Base-by-base conservation (phyloP, 208 protist genomes). In the Leishmania mexicana region DNA sequence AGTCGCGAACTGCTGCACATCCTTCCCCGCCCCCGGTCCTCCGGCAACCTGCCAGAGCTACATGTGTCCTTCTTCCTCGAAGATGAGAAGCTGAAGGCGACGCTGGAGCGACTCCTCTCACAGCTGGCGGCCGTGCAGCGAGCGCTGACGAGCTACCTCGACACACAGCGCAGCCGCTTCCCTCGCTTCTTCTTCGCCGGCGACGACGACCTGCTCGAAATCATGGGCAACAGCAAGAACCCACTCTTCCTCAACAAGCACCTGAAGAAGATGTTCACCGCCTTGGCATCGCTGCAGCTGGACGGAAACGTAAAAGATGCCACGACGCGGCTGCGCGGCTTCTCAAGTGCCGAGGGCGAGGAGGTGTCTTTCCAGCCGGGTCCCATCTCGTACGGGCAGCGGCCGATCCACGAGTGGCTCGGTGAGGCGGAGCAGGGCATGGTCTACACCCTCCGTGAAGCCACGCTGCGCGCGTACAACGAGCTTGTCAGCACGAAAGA, bases 111-210 rank as follows among this genome's bases (percentile, higher is more conserved):
- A 13, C 76, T 99, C 1, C 84, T 91, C 11, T 92, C 96, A 35
- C 90, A 99, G 68, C 90, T 99, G 19, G 84, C 80, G 60, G 96
- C 96, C 75, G 97, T 99, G 77, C 99, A 99, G 92, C 99, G 99
- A 70, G 96, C 96, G 28, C 93, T 99, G 24, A 98, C 97, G 54
- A 94, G 97, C 71, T 99, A 99, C 85, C 92, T 99, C 5, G 99
- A 99, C 86, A 90, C 90, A 17, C 98, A 99, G 91, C 95, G 99
- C 53, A 76, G 90, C 10, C 88, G 93, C 76, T 99, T 99, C 87
- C 98, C 99, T 2, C 97, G 99, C 78, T 99, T 99, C 93, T 99
- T 99, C 88, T 99, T 99, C 86, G 95, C 99, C 58, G 99, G 99
- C 51, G 99, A 99, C 93, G 99, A 99, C 86, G 99, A 99, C 88